Evolutionary conservation across 257 asterid genomes (phyloP).

Genomic region (Petrea volubilis): DNA sequence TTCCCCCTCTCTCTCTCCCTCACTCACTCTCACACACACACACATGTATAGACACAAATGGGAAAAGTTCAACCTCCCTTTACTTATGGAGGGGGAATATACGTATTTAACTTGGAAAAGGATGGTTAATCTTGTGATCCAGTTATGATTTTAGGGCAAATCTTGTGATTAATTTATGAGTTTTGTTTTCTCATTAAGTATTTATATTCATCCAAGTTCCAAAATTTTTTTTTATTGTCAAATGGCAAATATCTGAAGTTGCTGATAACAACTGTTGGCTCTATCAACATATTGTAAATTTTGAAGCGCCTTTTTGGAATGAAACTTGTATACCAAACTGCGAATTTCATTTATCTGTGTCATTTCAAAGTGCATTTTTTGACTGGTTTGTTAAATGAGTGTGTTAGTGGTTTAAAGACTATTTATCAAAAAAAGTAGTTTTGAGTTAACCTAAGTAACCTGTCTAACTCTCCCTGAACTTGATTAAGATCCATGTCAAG

Average conservation of each 20-base stretch:
- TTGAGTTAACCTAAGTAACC: neutral
- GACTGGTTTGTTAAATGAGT: neutral
- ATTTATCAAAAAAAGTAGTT: neutral
- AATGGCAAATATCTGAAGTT: neutral
- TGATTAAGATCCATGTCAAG: neutral
- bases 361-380: neutral
- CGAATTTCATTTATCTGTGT: neutral
- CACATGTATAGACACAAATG: neutral
- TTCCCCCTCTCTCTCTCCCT: constrained; percentile 19
- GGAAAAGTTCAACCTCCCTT: neutral
- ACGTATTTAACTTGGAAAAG: too few species aligned
- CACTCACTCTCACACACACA: neutral
- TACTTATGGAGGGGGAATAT: neutral
- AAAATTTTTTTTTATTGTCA: neutral
- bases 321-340: neutral
- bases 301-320: neutral
- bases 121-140: too few species aligned
- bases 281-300: neutral
- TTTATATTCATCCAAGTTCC: constrained; percentile 9
- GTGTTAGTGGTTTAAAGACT: neutral
- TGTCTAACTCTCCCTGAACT: neutral
- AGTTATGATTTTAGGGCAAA: too few species aligned
- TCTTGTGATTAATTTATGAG: too few species aligned
- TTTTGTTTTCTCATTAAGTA: neutral
- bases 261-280: neutral